Conservation (phyloP, 257 asterid species). For the Solanum okadae region DNA sequence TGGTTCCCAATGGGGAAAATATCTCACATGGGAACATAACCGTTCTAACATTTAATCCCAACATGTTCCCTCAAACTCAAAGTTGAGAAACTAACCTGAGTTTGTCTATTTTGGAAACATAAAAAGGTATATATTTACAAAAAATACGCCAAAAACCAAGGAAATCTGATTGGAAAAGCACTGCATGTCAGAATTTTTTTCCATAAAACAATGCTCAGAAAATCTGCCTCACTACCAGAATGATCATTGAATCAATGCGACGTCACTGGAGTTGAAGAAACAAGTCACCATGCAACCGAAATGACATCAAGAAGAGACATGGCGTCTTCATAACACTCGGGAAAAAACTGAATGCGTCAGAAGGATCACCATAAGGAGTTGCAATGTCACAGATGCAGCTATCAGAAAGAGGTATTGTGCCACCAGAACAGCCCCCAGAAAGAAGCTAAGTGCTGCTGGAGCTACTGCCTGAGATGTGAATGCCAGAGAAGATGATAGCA, state of each 20-base stretch:
- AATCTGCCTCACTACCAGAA: neutral
- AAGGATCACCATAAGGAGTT: neutral
- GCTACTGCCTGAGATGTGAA: neutral
- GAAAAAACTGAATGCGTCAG: neutral
- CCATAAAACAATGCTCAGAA: neutral
- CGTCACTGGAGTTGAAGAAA: neutral
- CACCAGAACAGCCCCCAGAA: neutral
- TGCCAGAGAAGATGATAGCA: neutral
- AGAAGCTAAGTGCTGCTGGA: neutral
- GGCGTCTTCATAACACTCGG: neutral
- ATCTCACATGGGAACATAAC: neutral
- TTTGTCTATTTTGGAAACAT: neutral
- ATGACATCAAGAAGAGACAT: neutral
- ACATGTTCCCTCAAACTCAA: neutral
- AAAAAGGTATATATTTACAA: neutral
- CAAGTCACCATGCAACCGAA: neutral
- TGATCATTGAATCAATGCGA: neutral
- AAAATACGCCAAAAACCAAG: neutral
- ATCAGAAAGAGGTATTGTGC: neutral
- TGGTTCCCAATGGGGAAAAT: neutral
- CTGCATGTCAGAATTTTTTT: neutral
- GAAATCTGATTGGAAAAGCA: neutral
- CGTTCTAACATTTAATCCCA: neutral
- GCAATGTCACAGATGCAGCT: neutral
- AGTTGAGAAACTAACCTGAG: neutral